phyloP scores from a whole-genome alignment of 805 yeast genomes.

The Yarrowia yakushimensis region DNA sequence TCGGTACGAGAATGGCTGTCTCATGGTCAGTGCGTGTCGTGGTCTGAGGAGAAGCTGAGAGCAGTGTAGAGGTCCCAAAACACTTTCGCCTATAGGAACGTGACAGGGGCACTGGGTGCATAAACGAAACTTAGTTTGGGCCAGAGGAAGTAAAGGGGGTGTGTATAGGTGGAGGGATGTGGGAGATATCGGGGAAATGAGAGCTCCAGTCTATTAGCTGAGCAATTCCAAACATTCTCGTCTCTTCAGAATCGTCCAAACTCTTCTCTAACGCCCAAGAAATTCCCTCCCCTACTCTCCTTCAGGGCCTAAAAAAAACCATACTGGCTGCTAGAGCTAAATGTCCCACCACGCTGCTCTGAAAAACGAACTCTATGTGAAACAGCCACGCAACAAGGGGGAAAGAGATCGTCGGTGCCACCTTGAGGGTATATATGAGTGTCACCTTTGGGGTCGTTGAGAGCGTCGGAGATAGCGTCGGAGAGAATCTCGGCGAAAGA shows the following conservation, averaged over 20 bases:
- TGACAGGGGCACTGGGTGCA: constrained; percentile 20
- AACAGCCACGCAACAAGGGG: constrained; percentile 20
- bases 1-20: constrained; percentile 22
- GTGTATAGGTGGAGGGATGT: neutral
- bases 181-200: neutral
- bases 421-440: too few relatives aligned
- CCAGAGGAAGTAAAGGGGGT: neutral
- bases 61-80: neutral
- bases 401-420: too few relatives aligned
- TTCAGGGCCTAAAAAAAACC: neutral
- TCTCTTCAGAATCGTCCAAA: neutral
- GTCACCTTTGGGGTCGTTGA: neutral
- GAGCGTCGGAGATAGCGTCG: neutral
- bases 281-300: too few relatives aligned
- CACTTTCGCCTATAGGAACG: neutral
- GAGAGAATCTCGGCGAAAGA: too few relatives aligned
- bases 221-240: neutral
- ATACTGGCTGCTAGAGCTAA: constrained; percentile 14
- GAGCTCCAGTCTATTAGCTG: neutral
- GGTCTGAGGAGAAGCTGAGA: neutral
- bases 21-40: neutral
- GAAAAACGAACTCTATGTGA: constrained; percentile 3
- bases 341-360: neutral
- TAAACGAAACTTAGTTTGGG: neutral
- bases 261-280: too few relatives aligned